phyloP scores from a whole-genome alignment of 192 early-diverging fungal genomes.

The Coemansia sp. region DNA sequence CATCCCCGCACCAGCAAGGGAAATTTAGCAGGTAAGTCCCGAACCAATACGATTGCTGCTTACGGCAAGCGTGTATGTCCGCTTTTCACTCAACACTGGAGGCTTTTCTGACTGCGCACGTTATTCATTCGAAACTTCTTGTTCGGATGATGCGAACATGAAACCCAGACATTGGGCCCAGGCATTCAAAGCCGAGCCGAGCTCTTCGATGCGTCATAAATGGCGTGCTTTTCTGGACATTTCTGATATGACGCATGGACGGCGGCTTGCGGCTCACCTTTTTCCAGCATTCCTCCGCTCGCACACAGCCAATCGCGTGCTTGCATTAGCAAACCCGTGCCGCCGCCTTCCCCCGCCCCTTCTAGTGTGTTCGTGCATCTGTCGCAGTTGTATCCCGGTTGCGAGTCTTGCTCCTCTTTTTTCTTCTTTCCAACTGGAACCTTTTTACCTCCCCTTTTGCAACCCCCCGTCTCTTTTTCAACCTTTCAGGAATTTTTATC shows the following conservation, averaged over 20 bases:
- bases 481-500: not conserved
- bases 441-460: constrained; percentile 1
- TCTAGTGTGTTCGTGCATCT: constrained; percentile 8
- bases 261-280: not conserved
- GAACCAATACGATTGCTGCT: too few species aligned
- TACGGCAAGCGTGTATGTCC: not conserved
- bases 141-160: not conserved
- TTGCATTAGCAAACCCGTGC: constrained; percentile 7
- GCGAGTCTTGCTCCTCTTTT: constrained; percentile 13
- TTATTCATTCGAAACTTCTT: too few species aligned
- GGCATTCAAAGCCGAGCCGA: not conserved
- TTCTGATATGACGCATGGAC: constrained; percentile 1
- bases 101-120: too few species aligned
- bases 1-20: too few species aligned
- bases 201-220: not conserved
- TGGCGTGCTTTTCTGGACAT: constrained; percentile 7
- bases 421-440: constrained; percentile 4
- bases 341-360: constrained; percentile 2
- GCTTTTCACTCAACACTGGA: not conserved
- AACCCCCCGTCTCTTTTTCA: constrained; percentile 3
- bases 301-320: constrained; percentile 9
- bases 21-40: too few species aligned
- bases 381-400: constrained; percentile 1
- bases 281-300: constrained; percentile 1
- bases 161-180: not conserved